Percentiles rank a stretch among this genome's conserved stretches.
Evolutionary conservation across 768 basidiomycete species (phyloP).

Genomic region (Hemileccinum impolitum): DNA sequence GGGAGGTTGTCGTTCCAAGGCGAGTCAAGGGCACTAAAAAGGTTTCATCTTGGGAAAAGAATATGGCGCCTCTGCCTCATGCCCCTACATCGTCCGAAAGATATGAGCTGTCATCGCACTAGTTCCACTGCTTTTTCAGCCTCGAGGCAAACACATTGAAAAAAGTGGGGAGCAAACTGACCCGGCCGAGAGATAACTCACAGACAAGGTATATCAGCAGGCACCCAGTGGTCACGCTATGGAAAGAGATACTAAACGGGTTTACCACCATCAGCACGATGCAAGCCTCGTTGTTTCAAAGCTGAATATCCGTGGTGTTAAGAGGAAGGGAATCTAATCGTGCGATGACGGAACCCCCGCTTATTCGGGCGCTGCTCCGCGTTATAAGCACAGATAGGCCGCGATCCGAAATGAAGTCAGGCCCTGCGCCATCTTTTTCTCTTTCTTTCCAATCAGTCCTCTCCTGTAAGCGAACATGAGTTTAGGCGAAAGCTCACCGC

Average conservation of each 20-base stretch:
- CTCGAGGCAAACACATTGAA: constrained; percentile 40
- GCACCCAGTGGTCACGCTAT: constrained; percentile 5
- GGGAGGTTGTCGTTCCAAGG: constrained; percentile 1
- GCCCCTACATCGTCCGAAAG: constrained; percentile 11
- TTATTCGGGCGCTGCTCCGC: constrained; percentile 3
- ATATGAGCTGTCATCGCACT: constrained; percentile 9
- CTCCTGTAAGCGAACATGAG: constrained; percentile 13
- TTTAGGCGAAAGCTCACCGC: constrained; percentile 31
- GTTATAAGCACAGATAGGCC: constrained; percentile 14
- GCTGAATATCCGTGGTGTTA: neutral
- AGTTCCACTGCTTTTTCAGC: constrained; percentile 36
- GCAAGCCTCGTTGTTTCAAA: constrained; percentile 24
- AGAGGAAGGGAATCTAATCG: neutral
- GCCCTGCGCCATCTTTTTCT: neutral
- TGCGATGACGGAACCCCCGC: constrained; percentile 10
- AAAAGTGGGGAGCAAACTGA: neutral
- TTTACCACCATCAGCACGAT: constrained; percentile 25
- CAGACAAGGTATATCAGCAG: constrained; percentile 2
- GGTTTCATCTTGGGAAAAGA: constrained; percentile 27
- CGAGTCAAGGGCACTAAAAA: constrained; percentile 12
- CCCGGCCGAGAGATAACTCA: constrained; percentile 7
- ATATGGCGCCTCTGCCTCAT: constrained; percentile 16
- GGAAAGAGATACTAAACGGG: constrained; percentile 6
- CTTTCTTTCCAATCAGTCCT: constrained; percentile 11
- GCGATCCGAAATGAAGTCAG: neutral